Percentiles rank a stretch among this genome's conserved stretches.
These are phyloP conservation scores for Citrus inodora DNA, from an alignment of 345 rosid species.

Conservation along the genomic window DNA sequence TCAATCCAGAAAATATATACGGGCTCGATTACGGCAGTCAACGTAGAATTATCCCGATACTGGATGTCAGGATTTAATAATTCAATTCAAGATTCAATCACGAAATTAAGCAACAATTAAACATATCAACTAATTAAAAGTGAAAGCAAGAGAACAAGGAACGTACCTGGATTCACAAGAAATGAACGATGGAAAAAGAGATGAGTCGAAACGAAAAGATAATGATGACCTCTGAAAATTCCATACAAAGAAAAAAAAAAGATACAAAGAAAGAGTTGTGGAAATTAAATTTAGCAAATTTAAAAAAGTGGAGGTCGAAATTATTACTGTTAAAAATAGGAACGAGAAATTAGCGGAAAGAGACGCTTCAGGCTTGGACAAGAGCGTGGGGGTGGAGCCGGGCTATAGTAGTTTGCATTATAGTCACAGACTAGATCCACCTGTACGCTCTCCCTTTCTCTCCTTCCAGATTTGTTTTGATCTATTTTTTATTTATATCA, in stretches of 20 bases:
- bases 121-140: not conserved
- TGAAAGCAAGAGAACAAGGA: not conserved
- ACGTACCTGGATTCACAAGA: conserved; percentile 24
- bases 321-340: conserved; percentile 16
- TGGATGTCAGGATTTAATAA: not conserved
- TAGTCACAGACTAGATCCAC: conserved; percentile 18
- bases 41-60: not conserved
- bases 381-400: conserved; percentile 23
- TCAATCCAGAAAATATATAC: not conserved
- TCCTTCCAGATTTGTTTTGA: not conserved
- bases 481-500: not conserved
- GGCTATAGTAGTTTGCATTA: not conserved
- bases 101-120: not conserved
- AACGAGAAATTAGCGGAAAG: conserved; percentile 8
- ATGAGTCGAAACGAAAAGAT: not conserved
- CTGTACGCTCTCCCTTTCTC: conserved; percentile 11
- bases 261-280: not conserved
- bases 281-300: conserved; percentile 3
- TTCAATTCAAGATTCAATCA: not conserved
- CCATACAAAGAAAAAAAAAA: not conserved
- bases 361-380: conserved; percentile 6
- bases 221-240: conserved; percentile 8
- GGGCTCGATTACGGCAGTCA: not conserved
- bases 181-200: not conserved
- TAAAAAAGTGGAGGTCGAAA: conserved; percentile 8